Evolutionary conservation across 768 basidiomycete species (phyloP).

Genomic region (Flagelloscypha sp.): DNA sequence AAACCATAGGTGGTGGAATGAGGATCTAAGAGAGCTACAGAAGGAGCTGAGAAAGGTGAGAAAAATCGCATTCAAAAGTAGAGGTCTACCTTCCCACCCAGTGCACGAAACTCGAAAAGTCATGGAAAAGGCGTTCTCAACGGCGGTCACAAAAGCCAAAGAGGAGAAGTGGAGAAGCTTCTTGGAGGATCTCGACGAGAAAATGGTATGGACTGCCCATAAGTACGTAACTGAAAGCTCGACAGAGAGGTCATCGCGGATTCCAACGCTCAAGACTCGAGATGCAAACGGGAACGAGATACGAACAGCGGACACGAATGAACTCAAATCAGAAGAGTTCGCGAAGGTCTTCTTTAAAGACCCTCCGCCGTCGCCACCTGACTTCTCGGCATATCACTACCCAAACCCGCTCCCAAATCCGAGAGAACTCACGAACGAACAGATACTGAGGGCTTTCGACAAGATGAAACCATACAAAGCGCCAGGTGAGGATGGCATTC

Average conservation of each 20-base stretch:
- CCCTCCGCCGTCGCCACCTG: constrained; percentile 7
- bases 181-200: constrained; percentile 13
- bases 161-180: constrained; percentile 12
- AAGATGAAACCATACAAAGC: constrained; percentile 29
- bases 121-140: constrained; percentile 11
- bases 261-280: constrained; percentile 16
- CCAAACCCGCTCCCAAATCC: constrained; percentile 20
- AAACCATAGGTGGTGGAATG: constrained; percentile 25
- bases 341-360: constrained; percentile 24
- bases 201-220: constrained; percentile 18
- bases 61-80: constrained; percentile 1
- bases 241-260: too few species aligned
- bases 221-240: constrained; percentile 12
- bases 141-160: constrained; percentile 16
- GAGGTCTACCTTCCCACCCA: constrained; percentile 15
- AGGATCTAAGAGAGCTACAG: constrained; percentile 17
- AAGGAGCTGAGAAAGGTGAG: constrained; percentile 12
- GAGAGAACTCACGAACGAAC: constrained; percentile 13
- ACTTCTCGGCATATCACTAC: not conserved
- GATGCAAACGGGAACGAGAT: not conserved
- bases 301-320: constrained; percentile 12
- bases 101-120: constrained; percentile 9
- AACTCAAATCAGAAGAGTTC: constrained; percentile 16
- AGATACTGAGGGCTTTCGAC: constrained; percentile 17
- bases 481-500: constrained; percentile 13